Evolutionary conservation across 148 eudicot species (phyloP).

Genomic region (Oxyria digyna): DNA sequence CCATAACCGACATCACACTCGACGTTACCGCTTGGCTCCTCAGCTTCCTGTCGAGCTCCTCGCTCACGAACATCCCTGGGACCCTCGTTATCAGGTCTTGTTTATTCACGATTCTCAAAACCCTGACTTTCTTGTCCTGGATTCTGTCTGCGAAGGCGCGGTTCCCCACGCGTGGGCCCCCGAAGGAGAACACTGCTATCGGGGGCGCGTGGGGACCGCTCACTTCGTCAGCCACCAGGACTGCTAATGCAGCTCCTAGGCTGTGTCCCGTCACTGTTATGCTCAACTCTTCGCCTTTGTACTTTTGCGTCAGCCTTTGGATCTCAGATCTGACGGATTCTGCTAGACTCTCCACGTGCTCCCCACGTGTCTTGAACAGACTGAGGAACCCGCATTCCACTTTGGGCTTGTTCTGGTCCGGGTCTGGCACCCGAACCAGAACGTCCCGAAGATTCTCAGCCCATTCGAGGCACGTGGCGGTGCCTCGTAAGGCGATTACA

Average conservation of each 20-base stretch:
- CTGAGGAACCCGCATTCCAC: slow-evolving; percentile 85
- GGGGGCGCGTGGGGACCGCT: slow-evolving; percentile 23
- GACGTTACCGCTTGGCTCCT: slow-evolving; percentile 16
- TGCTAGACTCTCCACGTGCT: slow-evolving; percentile 48
- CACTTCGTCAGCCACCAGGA: slow-evolving; percentile 71
- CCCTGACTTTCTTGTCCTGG: slow-evolving; percentile 38
- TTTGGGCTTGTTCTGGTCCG: slow-evolving; percentile 20
- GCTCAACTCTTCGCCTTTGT: slow-evolving; percentile 64
- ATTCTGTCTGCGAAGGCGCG: slow-evolving; percentile 38
- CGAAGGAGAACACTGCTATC: slow-evolving; percentile 82
- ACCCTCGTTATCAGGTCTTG: slow-evolving; percentile 75
- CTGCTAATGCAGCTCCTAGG: slow-evolving; percentile 80
- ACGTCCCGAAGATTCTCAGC: slow-evolving; percentile 67
- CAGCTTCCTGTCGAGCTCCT: slow-evolving; percentile 41
- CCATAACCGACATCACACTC: slow-evolving; percentile 31
- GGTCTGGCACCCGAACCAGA: slow-evolving; percentile 34
- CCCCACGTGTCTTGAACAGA: slow-evolving; percentile 45
- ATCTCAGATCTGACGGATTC: slow-evolving; percentile 54
- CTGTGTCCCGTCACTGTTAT: slow-evolving; percentile 86
- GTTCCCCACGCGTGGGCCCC: slow-evolving; percentile 85
- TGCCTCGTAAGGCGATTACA: slow-evolving; percentile 80
- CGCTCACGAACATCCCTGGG: slow-evolving; percentile 82
- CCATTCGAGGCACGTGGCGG: slow-evolving; percentile 97
- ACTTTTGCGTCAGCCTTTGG: slow-evolving; percentile 25
- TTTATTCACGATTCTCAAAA: slow-evolving; percentile 61